Evolutionary conservation across 169 alveolate genomes (phyloP).

Genomic region (Toxoplasma gondii): DNA sequence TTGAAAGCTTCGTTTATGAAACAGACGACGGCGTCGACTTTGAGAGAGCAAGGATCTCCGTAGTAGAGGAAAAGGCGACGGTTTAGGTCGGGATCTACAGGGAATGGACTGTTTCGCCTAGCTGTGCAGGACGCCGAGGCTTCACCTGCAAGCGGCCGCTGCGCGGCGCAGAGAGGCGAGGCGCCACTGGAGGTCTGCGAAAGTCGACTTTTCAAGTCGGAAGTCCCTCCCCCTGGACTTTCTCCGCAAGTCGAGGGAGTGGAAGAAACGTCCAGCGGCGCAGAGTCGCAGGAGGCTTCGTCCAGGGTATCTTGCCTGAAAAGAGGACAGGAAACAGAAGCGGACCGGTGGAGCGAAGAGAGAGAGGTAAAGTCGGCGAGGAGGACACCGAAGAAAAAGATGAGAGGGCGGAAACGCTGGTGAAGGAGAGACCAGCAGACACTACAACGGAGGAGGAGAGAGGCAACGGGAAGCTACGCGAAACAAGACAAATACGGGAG

Average conservation of each 20-base stretch:
- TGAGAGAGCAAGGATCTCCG: conserved; percentile 3
- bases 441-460: neutral
- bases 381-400: neutral
- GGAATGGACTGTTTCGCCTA: neutral
- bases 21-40: conserved; percentile 12
- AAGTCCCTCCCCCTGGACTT: neutral
- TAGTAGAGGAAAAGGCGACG: neutral
- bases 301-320: neutral
- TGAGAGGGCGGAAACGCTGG: neutral
- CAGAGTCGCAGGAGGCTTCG: neutral
- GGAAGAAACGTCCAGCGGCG: neutral
- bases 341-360: neutral
- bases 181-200: neutral
- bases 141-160: neutral
- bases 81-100: neutral
- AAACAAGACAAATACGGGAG: no score
- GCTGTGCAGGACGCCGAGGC: neutral
- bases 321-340: neutral
- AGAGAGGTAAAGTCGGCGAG: neutral
- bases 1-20: neutral
- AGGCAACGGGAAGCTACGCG: no score
- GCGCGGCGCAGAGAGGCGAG: neutral
- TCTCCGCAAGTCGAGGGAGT: neutral
- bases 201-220: neutral
- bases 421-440: neutral